Base-by-base conservation (phyloP, 78 protist species). In the Neovahlkampfia damariscottae region DNA sequence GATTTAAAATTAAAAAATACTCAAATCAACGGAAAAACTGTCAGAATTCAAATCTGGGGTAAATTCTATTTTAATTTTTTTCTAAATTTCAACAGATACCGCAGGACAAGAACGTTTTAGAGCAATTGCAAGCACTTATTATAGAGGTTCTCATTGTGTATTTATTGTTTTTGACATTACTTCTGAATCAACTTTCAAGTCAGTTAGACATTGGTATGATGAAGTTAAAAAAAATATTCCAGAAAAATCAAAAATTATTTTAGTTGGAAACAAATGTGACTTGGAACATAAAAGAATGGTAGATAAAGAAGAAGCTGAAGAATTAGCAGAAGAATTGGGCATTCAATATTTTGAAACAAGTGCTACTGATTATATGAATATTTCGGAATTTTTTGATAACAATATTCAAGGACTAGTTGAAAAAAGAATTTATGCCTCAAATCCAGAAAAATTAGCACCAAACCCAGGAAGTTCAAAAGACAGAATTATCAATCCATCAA, bases 71-170 rank as follows among this genome's bases (percentile, higher is more conserved):
- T 50, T 50, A n/a, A n/a, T 50, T 19, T 19, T 19, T 19, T 19
- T 50, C 62, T 50, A 50, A 50, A 50, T 50, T 19, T 50, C 34
- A n/a, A 50, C 34, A 19, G 95, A 90, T 85, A 90, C 91, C 2
- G 92, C 91, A 6, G 91, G 94, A 36, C 91, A 88, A 76, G 95
- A 88, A 30, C 82, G 89, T 36, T 90, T 90, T 72, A 70, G 87
- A 40, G 84, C 95, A 5, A 78, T 78, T 67, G 19, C 70, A 5
- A 67, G 35, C 40, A 38, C 85, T 19, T 88, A 91, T 81, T 91
- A 91, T 50, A 50, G 95, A 8, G 82, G 82, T 2, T 83, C 86
- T 27, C 84, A 79, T n/a, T 69, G 88, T 30, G 30, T 85, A 1
- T 27, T 80, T 1, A 73, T 85, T 3, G 86, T 81, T 36, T 85